Conservation (phyloP, 805 yeast species). For the Yarrowia sp. region DNA sequence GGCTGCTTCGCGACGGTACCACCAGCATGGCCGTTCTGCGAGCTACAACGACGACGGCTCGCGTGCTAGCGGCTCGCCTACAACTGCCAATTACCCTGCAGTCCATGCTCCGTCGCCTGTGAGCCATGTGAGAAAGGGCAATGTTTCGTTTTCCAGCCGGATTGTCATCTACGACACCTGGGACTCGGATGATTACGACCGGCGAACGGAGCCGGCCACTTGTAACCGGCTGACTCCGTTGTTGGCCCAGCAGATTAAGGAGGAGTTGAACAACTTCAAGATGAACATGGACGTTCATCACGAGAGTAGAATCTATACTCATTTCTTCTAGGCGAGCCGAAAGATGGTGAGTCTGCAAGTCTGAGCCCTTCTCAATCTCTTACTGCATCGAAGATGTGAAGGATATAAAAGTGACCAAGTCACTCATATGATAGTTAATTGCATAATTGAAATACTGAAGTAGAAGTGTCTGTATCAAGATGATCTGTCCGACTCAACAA, state of each 20-base stretch:
- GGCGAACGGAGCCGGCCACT: conserved; percentile 91
- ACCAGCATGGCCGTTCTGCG: conserved; percentile 33
- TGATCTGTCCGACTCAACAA: too few species aligned
- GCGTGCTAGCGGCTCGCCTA: background rate
- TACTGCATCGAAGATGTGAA: too few species aligned
- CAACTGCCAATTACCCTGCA: background rate
- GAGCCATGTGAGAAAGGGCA: conserved; percentile 14
- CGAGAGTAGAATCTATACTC: conserved; percentile 79
- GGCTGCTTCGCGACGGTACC: conserved; percentile 23
- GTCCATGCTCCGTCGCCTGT: conserved; percentile 16
- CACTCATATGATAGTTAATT: too few species aligned
- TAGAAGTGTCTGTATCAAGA: too few species aligned
- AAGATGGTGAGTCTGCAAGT: too few species aligned
- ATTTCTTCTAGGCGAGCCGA: conserved; percentile 61
- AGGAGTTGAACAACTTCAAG: conserved; percentile 82
- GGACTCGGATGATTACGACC: conserved; percentile 82
- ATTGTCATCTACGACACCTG: conserved; percentile 87
- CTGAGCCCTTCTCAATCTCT: too few species aligned
- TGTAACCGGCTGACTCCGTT: conserved; percentile 89
- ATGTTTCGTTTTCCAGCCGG: conserved; percentile 75
- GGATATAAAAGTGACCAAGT: too few species aligned
- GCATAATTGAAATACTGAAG: too few species aligned
- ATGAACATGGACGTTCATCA: conserved; percentile 84
- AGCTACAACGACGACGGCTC: conserved; percentile 26
- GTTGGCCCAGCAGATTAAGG: conserved; percentile 83